Evolutionary conservation across 805 yeast genomes (phyloP).

Genomic region (Candida schatavii): DNA sequence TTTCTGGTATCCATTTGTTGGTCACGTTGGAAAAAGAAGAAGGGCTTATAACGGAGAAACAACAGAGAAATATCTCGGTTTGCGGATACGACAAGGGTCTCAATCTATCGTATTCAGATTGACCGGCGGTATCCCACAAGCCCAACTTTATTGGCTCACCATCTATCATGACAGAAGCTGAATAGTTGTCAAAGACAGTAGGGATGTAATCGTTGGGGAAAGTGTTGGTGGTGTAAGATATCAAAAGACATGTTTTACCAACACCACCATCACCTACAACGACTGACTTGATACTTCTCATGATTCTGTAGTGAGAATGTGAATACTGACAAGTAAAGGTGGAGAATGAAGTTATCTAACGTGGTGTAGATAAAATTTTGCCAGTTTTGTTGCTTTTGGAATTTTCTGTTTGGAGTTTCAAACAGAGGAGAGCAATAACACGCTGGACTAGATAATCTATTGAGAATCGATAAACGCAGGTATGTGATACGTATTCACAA

Average conservation of each 20-base stretch:
- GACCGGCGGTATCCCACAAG: constrained; percentile 96
- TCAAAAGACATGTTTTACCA: constrained; percentile 86
- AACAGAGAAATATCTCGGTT: constrained; percentile 81
- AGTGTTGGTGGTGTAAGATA: constrained; percentile 87
- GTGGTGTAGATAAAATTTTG: no score
- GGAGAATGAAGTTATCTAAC: no score
- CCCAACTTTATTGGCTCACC: constrained; percentile 82
- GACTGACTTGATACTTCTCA: constrained; percentile 89
- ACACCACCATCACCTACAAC: constrained; percentile 97
- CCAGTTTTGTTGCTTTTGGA: no score
- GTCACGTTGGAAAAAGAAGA: constrained; percentile 77
- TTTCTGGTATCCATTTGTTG: constrained; percentile 78
- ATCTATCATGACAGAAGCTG: constrained; percentile 81
- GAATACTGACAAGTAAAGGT: no score
- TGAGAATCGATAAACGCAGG: no score
- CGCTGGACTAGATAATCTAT: no score
- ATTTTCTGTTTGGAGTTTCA: no score
- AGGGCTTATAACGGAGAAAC: constrained; percentile 82
- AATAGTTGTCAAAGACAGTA: constrained; percentile 89
- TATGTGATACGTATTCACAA: no score
- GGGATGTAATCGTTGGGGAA: constrained; percentile 94
- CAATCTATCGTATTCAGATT: constrained; percentile 84
- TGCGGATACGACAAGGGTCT: constrained; percentile 91
- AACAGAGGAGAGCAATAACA: no score
- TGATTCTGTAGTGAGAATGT: constrained; percentile 26